Conservation (phyloP, 1,139 yeast species). For the Protomyces inouyei region DNA sequence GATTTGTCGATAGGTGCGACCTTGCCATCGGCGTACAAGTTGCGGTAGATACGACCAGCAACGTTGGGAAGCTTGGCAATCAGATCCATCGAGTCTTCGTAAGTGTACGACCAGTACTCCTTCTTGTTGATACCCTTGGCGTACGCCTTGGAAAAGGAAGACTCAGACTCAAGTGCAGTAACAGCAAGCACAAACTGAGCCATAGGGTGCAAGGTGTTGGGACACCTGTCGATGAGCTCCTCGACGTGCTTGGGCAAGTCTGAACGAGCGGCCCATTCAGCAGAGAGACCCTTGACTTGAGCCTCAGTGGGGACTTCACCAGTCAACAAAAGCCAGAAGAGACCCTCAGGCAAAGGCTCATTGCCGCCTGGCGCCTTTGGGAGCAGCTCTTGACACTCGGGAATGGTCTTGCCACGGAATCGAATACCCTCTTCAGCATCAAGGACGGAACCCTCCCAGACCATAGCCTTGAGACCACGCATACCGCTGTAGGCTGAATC, state of each 20-base stretch:
- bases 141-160: constrained; percentile 59
- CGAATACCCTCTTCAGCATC: constrained; percentile 98
- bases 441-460: constrained; percentile 98
- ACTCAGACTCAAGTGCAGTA: constrained; percentile 60
- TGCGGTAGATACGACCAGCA: constrained; percentile 91
- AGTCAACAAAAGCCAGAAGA: constrained; percentile 59
- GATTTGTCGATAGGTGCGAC: constrained; percentile 63
- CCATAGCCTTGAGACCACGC: constrained; percentile 94
- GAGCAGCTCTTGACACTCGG: constrained; percentile 85
- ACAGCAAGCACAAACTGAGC: constrained; percentile 66
- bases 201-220: constrained; percentile 61
- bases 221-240: constrained; percentile 52
- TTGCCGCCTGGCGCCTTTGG: constrained; percentile 88
- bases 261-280: constrained; percentile 56
- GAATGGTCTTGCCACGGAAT: constrained; percentile 96
- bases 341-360: constrained; percentile 58
- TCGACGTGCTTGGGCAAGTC: constrained; percentile 54
- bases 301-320: constrained; percentile 58
- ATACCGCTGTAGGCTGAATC: constrained; percentile 99
- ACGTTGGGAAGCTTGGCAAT: constrained; percentile 88
- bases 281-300: constrained; percentile 52
- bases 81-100: constrained; percentile 81
- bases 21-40: constrained; percentile 76
- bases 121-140: constrained; percentile 62
- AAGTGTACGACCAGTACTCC: constrained; percentile 75